These are phyloP conservation scores for Obba rivulosa DNA, from an alignment of 768 basidiomycete species.

Conservation along the genomic window DNA sequence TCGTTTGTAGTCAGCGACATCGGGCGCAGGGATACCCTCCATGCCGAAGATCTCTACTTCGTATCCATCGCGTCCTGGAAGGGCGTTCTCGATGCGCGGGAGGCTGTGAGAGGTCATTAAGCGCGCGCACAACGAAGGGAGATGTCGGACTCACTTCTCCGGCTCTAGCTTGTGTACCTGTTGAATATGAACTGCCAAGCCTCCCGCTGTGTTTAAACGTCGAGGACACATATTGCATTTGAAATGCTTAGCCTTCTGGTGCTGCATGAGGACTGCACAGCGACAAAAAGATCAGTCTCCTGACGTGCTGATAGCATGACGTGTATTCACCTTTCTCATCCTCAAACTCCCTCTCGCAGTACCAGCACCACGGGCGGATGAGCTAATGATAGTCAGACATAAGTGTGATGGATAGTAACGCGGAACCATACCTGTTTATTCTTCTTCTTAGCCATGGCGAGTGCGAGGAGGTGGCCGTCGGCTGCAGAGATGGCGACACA, in stretches of 20 bases:
- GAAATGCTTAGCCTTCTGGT: conserved; percentile 99
- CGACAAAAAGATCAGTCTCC: neutral
- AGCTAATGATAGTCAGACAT: conserved; percentile 36
- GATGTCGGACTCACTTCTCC: conserved; percentile 43
- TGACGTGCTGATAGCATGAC: neutral
- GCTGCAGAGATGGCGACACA: neutral
- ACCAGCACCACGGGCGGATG: conserved; percentile 96
- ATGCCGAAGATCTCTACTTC: conserved; percentile 99
- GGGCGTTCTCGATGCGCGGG: conserved; percentile 91
- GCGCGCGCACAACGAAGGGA: neutral
- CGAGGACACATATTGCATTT: conserved; percentile 96
- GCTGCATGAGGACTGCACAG: conserved; percentile 86
- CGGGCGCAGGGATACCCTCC: conserved; percentile 95
- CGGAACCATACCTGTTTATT: conserved; percentile 37
- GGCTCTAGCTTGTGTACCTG: conserved; percentile 99
- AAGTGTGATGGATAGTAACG: neutral
- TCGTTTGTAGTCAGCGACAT: conserved; percentile 93
- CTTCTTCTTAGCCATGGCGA: conserved; percentile 49
- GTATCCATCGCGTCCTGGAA: conserved; percentile 95
- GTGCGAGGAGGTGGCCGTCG: neutral
- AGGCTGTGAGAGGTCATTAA: conserved; percentile 35
- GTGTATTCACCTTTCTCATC: conserved; percentile 85
- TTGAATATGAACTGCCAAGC: conserved; percentile 95
- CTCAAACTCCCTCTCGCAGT: conserved; percentile 98
- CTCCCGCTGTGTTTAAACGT: conserved; percentile 94